Base-by-base conservation (phyloP, 805 yeast species). In the Yarrowia osloensis region DNA sequence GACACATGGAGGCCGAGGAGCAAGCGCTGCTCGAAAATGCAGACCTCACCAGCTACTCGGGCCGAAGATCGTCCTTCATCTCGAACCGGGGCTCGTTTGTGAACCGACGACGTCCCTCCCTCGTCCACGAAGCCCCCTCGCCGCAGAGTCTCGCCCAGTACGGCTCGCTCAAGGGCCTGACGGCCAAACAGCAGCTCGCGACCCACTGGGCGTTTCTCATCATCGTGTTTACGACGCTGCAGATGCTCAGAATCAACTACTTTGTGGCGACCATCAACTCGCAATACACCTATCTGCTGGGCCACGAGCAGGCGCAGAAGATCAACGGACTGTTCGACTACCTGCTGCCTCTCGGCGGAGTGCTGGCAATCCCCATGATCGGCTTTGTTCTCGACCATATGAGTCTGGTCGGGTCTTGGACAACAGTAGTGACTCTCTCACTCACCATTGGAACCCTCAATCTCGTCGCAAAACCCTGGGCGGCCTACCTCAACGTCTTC, bases 161-260 rank as follows among this genome's bases (percentile, higher is more conserved):
- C 24, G 66, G 66, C 19, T 61, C 66, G 21, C 77, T 93, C 76
- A 97, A 94, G 75, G 89, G 88, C 4, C 77, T 79, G 52, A 69
- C 86, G 0, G 83, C 85, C 8, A 67, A 69, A 19, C 73, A 78
- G 62, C 88, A 84, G 73, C 71, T 84, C 28, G 61, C 68, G 12
- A 81, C 90, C 4, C 83, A 89, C 3, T 91, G 97, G 95, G 94
- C 92, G 75, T 73, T 82, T 59, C 77, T 92, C 67, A 89, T 91
- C 89, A 84, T 90, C 28, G 74, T 85, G 1, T 90, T 92, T 76
- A 89, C 97, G 6, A 84, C 93, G 2, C 83, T 93, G 67, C 96
- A 91, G 76, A 93, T 93, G 97, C 82, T 94, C 50, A 82, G 98
- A 75, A 88, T 93, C 71, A 93, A 93, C 79, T 94, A 90, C 77